Base-by-base conservation (phyloP, 306 rosid species). In the Trichosanthes truncata region DNA sequence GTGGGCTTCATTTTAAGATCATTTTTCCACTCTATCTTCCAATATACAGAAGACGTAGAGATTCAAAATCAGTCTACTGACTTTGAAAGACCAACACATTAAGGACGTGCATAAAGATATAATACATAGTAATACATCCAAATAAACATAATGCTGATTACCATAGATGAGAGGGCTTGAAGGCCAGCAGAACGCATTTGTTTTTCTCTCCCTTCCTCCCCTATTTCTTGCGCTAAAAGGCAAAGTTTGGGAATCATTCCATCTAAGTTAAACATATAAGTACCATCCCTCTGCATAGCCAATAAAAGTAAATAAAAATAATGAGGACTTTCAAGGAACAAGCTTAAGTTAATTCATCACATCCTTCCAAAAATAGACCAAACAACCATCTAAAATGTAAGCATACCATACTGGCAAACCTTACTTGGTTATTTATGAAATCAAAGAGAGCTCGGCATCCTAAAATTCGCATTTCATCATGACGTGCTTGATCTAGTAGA, bases 361-460 rank as follows among this genome's bases (percentile, higher is more conserved):
- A 74, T 82, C 36, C 26, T 66, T 9, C 76, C 55, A 23, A 80
- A 78, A 23, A 43, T 18, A 1, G 48, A 51, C 23, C 48, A 66
- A 63, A 66, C 25, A 36, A 66, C n/a, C 9, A 79, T 67, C 69
- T 76, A 60, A 56, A 65, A 52, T 23, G 18, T 20, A 46, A 15
- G 60, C 77, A 81, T 36, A 53, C 65, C 55, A 62, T 72, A 21
- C 46, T 15, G 17, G 51, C 40, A 56, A 69, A 75, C 84, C 91
- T 12, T 53, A 94, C 98, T 96, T 92, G 98, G 80, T 86, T 92
- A 85, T 89, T 94, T 80, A 92, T 88, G 85, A 94, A 92, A 87
- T 91, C 92, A 85, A 89, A 92, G 76, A 94, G 89, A 83, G 90
- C 82, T 46, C 87, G 86, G 78, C 97, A 94, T 84, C 98, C 98